Base-by-base conservation (phyloP, 1,284 basidiomycete genomes). In the Papiliotrema terrestris region DNA sequence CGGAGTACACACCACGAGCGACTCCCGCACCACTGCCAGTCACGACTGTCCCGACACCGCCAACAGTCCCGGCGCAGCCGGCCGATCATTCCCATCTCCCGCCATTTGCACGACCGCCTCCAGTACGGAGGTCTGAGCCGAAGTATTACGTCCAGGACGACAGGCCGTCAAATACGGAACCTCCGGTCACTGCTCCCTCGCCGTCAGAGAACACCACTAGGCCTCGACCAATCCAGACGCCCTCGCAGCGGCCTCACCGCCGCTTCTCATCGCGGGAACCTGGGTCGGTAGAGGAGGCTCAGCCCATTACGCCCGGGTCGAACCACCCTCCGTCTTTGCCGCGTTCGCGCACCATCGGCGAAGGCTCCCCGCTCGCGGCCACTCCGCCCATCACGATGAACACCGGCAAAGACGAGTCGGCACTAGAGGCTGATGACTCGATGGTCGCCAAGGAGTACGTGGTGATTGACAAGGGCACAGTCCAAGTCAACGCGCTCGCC, bases 401-500 rank as follows among this genome's bases (percentile, higher is more conserved):
- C 19, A 72, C 66, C 3, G 67, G 67, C 25, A 69, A 69, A 47
- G 66, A 68, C 46, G 68, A 64, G 20, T 68, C 58, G 26, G 67
- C 69, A 6, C 54, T 74, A 2, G 72, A 69, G 3, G 60, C 60
- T 1, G 69, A 68, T 26, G 71, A 72, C 51, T 71, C 69, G 13
- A 61, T 69, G 1, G 66, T 69, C 2, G 69, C 66, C 0, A 62
- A 64, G 20, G 81, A 82, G 49, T 83, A 82, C 61, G 81, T 83
- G 4, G 78, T 83, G 36, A 78, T 83, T 14, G 81, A 83, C 68
- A 83, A 82, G 69, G 71, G 79, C 35, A 80, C 78, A 2, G 80
- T 83, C 13, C 81, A 83, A 67, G 79, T 82, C 60, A 82, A 83
- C 54, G 79, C 79, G 9, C 66, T 83, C 13, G 82, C 81, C 4